Base-by-base conservation (phyloP, 208 protist species). In the Trypanosoma mega region DNA sequence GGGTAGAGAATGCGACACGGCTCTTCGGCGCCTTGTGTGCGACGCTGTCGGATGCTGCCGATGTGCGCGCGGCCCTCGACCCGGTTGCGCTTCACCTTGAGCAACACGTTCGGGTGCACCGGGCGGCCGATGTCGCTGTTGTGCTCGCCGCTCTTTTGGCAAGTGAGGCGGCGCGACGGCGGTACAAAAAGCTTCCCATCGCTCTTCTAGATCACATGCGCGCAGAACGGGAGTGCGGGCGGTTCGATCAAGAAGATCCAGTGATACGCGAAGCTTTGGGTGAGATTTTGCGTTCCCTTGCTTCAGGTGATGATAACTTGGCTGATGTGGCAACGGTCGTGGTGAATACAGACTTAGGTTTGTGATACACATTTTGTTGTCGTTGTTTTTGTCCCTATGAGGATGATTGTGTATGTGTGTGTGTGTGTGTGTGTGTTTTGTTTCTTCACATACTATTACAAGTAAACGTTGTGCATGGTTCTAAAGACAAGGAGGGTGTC, bases 1-100 rank as follows among this genome's bases (percentile, higher is more conserved):
- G 27, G 33, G 55, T 71, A 6, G 44, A 37, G 26, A 39, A 56
- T 33, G 61, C 47, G 14, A 29, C 64, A 36, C 16, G 39, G n/a
- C 41, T 63, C 14, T 64, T 71, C 11, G 63, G 64, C 37, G 47
- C 64, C 11, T 53, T 61, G 29, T 71, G 64, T 50, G 18, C 55
- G 2, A 26, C 37, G 20, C 30, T 54, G 9, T 6, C 48, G 48
- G 23, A 54, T 16, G 9, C 8, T 24, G 23, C 9, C 16, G 20
- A 63, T 21, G 6, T 14, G 30, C 54, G 64, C 2, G 45, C 23
- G 6, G 26, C 44, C n/a, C 64, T 64, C 30, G 64, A 71, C 37
- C 56, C 50, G 1, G 33, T 71, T 44, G 64, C 64, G 23, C 49
- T 44, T 27, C 56, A 71, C 27, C 24, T 71, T 14, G 39, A 64